These are phyloP conservation scores for Isatis tinctoria DNA, from an alignment of 345 rosid species.

Conservation along the genomic window DNA sequence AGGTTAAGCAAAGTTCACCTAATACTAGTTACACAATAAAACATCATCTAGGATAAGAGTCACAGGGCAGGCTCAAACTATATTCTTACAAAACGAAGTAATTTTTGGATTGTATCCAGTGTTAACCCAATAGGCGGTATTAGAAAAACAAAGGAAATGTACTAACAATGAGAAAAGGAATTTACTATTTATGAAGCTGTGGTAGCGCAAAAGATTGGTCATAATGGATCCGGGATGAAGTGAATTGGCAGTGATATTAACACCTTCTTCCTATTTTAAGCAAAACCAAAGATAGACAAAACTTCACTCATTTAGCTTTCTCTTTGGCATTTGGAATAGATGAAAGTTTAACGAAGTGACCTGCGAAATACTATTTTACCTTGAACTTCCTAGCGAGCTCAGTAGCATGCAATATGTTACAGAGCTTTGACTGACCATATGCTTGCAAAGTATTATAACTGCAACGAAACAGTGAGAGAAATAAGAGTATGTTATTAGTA, in stretches of 20 bases:
- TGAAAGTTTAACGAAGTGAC: neutral
- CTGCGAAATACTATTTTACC: slow-evolving; percentile 34
- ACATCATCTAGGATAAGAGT: neutral
- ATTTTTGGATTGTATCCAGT: neutral
- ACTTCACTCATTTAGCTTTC: neutral
- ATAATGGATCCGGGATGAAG: slow-evolving; percentile 71
- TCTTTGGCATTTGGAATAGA: neutral
- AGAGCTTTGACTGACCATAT: slow-evolving; percentile 78
- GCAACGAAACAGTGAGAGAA: neutral
- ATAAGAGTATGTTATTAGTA: neutral
- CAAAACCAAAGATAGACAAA: slow-evolving; percentile 12
- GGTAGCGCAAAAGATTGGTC: slow-evolving; percentile 61
- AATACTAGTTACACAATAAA: neutral
- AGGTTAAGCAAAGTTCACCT: neutral
- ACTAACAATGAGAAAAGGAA: neutral
- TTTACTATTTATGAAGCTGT: slow-evolving; percentile 40
- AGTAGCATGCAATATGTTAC: slow-evolving; percentile 73
- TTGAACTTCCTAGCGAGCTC: slow-evolving; percentile 71
- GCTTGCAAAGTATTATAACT: slow-evolving; percentile 53
- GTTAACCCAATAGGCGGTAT: neutral
- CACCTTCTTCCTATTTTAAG: slow-evolving; percentile 54
- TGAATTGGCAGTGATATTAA: slow-evolving; percentile 60
- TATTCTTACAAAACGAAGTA: neutral
- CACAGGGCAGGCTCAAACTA: neutral
- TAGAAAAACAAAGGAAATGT: neutral